Percentiles rank a stretch among this genome's conserved stretches.
These are phyloP conservation scores for Annulohypoxylon nitens DNA, from an alignment of 495 filamentous ascomycete species.

Conservation along the genomic window DNA sequence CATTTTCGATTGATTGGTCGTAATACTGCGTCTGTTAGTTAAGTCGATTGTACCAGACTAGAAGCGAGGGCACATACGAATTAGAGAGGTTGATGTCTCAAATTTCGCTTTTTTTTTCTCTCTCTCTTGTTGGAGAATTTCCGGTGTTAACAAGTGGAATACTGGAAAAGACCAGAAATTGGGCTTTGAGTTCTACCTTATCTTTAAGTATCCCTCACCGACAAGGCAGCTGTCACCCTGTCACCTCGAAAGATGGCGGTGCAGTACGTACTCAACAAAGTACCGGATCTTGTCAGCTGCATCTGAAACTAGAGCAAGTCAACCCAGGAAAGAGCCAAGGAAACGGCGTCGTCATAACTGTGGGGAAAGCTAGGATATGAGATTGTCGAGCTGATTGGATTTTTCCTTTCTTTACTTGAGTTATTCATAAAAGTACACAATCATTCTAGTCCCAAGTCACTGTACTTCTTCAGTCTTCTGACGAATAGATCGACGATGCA, in stretches of 20 bases:
- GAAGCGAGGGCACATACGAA: slow-evolving; percentile 1
- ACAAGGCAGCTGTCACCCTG: neutral
- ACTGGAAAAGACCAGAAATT: neutral
- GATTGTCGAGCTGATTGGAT: slow-evolving; percentile 11
- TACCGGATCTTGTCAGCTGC: slow-evolving; percentile 15
- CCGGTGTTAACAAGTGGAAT: neutral
- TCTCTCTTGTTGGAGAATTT: slow-evolving; percentile 5
- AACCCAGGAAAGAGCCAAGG: slow-evolving; percentile 12
- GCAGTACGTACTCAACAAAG: slow-evolving; percentile 23
- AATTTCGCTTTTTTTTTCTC: neutral
- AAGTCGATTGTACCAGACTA: neutral
- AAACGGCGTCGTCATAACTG: slow-evolving; percentile 38
- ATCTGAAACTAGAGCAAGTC: slow-evolving; percentile 22
- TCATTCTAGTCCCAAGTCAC: neutral
- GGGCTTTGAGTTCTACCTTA: neutral
- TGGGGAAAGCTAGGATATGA: slow-evolving; percentile 20
- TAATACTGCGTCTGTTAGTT: neutral
- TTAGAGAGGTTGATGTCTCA: slow-evolving; percentile 14
- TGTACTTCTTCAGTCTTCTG: neutral
- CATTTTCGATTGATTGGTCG: slow-evolving; percentile 34
- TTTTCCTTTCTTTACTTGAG: neutral
- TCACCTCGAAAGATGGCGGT: slow-evolving; percentile 19
- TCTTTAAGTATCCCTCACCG: slow-evolving; percentile 24
- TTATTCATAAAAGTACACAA: neutral
- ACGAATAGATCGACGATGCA: slow-evolving; percentile 1